These are phyloP conservation scores for Gomphus sp. DNA, from an alignment of 1,284 basidiomycete species.

Conservation along the genomic window DNA sequence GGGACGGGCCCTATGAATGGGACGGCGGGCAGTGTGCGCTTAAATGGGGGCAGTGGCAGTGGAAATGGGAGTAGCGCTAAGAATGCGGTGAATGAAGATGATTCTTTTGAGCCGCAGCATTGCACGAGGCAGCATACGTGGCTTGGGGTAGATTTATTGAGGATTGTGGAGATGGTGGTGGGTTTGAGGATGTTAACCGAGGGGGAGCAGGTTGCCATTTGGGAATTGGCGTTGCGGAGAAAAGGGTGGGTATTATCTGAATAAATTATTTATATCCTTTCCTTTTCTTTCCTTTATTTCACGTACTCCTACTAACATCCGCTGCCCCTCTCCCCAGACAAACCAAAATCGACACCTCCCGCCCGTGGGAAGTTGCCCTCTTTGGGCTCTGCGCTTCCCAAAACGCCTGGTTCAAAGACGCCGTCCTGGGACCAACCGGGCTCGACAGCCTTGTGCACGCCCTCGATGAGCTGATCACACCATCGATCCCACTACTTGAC, in stretches of 20 bases:
- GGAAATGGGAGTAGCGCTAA: no score
- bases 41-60: no score
- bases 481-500: no score
- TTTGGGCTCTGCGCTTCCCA: neutral
- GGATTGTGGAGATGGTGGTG: slow-evolving; percentile 7
- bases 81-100: neutral
- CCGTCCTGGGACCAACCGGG: neutral
- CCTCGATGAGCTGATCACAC: neutral
- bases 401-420: neutral
- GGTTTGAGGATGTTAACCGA: neutral
- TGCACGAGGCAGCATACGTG: neutral
- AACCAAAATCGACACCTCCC: neutral
- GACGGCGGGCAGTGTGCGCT: no score
- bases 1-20: no score
- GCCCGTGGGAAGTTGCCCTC: slow-evolving; percentile 3
- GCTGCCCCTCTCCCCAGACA: neutral
- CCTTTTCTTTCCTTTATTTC: no score
- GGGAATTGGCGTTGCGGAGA: neutral
- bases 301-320: no score
- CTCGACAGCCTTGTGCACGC: neutral
- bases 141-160: neutral
- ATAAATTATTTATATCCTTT: no score
- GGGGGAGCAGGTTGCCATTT: neutral
- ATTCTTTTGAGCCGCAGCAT: neutral
- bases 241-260: neutral